Base-by-base conservation (phyloP, 1,284 basidiomycete species). In the Tylopilus sp. region DNA sequence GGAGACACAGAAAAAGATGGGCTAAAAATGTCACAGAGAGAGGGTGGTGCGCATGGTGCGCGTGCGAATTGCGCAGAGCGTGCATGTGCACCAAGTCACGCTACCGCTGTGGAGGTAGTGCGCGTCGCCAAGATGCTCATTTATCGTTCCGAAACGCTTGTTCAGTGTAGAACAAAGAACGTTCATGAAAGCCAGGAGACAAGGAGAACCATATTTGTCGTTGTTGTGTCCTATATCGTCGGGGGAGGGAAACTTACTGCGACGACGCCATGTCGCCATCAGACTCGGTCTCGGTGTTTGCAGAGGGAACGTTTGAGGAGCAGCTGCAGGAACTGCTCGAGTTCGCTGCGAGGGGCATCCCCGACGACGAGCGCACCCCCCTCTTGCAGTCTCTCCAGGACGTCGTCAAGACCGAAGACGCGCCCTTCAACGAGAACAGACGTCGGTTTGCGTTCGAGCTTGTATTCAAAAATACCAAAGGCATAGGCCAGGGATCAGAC, bases 241-340 rank as follows among this genome's bases (percentile, higher is more conserved):
- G 8, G 10, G 28, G 7, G 5, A 9, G 29, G 4, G 29, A 13
- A 30, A 13, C 13, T 30, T 13, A 16, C 8, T 2, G 33, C 35
- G 15, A 41, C 41, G 21, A 39, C 40, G 41, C 57, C 41, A 65
- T 62, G 64, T 49, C 61, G 8, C 35, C 39, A 31, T 46, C 61
- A 44, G 91, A 93, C 74, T 87, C 87, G 43, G 77, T 94, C 49
- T 84, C 90, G 49, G 83, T 94, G 59, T 92, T 91, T 62, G 82
- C 88, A 21, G 92, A 94, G 70, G 88, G 92, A 51, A 89, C 92
- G 1, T 93, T 91, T 63, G 81, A 86, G 65, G 89, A 92, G 36
- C 67, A 93, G 86, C 80, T 91, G 60, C 77, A 81, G 63, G 91
- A 94, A 65, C 74, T 93, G 37, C 80, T 89, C 38, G 80, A 82